These are phyloP conservation scores for Cyphellophora attinorum DNA, from an alignment of 2,329 filamentous ascomycete genomes.

Conservation along the genomic window DNA sequence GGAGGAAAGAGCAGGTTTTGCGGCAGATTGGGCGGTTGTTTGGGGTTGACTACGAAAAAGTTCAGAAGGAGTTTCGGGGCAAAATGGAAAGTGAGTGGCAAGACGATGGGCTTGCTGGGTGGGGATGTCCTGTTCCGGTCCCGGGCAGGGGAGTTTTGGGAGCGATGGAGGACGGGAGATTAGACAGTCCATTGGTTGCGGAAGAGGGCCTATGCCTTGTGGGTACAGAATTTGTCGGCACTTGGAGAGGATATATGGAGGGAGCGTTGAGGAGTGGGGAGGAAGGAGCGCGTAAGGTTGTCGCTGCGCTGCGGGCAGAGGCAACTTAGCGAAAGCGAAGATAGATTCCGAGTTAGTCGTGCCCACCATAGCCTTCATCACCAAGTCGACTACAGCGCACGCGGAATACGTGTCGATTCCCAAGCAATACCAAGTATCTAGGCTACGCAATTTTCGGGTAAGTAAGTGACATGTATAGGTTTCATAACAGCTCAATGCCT, in stretches of 20 bases:
- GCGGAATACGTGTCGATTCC: too few relatives aligned
- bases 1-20: constrained; percentile 16
- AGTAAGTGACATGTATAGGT: too few relatives aligned
- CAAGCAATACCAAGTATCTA: too few relatives aligned
- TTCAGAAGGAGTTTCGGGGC: constrained; percentile 3
- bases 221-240: constrained; percentile 42
- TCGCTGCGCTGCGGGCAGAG: constrained; percentile 29
- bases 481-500: too few relatives aligned
- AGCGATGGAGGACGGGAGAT: background rate
- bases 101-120: constrained; percentile 25
- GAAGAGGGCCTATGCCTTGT: constrained; percentile 27
- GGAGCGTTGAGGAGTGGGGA: constrained; percentile 43
- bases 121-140: constrained; percentile 29
- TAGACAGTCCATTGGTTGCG: background rate
- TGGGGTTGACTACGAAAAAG: constrained; percentile 3
- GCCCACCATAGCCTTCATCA: too few relatives aligned
- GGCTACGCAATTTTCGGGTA: too few relatives aligned
- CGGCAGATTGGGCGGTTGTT: constrained; percentile 7
- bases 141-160: constrained; percentile 26
- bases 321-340: too few relatives aligned
- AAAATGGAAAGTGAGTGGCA: constrained; percentile 27
- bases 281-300: constrained; percentile 27
- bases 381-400: too few relatives aligned
- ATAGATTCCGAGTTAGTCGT: too few relatives aligned
- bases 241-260: constrained; percentile 52